phyloP scores from a whole-genome alignment of 2,329 filamentous ascomycete genomes.

The Fusarium aywerte region DNA sequence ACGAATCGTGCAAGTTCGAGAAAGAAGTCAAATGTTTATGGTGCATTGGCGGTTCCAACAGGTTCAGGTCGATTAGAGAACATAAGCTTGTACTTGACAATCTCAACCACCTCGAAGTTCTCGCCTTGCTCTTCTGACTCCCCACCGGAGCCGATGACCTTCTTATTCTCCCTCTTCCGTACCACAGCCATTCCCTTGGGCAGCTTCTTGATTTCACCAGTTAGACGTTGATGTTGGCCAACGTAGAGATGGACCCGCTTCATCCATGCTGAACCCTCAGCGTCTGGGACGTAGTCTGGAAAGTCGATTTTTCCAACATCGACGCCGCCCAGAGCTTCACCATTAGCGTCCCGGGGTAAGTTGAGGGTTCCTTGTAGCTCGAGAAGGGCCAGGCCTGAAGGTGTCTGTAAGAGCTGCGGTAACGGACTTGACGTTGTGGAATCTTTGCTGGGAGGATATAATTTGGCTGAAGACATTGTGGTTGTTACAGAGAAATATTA shows the following conservation, averaged over 20 bases:
- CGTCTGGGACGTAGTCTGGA: constrained; percentile 71
- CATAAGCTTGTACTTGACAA: constrained; percentile 86
- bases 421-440: constrained; percentile 65
- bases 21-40: constrained; percentile 27
- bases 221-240: constrained; percentile 87
- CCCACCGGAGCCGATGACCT: constrained; percentile 59
- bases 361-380: constrained; percentile 95
- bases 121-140: constrained; percentile 50
- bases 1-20: background rate
- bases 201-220: constrained; percentile 90
- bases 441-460: constrained; percentile 55
- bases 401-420: constrained; percentile 86
- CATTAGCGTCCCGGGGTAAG: constrained; percentile 62
- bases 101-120: constrained; percentile 84
- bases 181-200: constrained; percentile 83
- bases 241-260: constrained; percentile 89
- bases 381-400: constrained; percentile 86
- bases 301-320: constrained; percentile 80
- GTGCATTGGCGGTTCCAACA: constrained; percentile 64
- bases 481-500: background rate
- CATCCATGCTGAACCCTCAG: constrained; percentile 78
- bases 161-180: constrained; percentile 61
- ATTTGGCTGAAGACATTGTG: constrained; percentile 52
- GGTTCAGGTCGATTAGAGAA: constrained; percentile 89
- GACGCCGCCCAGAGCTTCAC: constrained; percentile 46